Base-by-base conservation (phyloP, 257 asterid species). In the Solanum ahanhuiri region DNA sequence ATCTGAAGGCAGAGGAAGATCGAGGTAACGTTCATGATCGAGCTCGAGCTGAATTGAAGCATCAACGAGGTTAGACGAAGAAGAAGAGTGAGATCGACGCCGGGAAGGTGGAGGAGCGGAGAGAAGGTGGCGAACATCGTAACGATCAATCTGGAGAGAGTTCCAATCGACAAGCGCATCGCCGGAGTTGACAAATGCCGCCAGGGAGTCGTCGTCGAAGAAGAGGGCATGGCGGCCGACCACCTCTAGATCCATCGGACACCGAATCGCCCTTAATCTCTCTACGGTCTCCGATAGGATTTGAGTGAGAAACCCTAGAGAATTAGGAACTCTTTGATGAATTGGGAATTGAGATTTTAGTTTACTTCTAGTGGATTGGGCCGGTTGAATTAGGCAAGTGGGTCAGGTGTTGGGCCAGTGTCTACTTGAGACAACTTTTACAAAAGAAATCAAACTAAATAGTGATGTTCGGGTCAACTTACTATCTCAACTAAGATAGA, bases 71-170 rank as follows among this genome's bases (percentile, higher is more conserved):
- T 60, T 86, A 64, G 87, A 86, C 37, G 37, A 69, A 86, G 88
- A 82, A 85, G 93, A 48, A 87, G 81, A 88, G 33, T 88, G 20
- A 86, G 91, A 85, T 71, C 91, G 89, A 94, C 94, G 90, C 15
- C 98, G 95, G 30, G 95, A 89, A 14, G 98, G 99, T 11, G 95
- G 96, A 20, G 98, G 97, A 28, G 91, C 88, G 12, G 97, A 86
- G 88, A 97, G 97, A 85, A 95, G 98, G 92, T 95, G 98, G 34
- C 99, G 99, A 82, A 93, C 98, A 91, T 97, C 98, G 92, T 94
- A 97, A 28, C 99, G 98, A 87, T 97, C 99, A 88, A 97, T 97
- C 77, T 88, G 90, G 75, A 95, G 96, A 82, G 98, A 95, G 88
- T 95, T 89, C 99, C 99, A 97, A 11, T 94, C 98, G 14, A 97